These are phyloP conservation scores for Platanus orientalis DNA, from an alignment of 164 flowering plant genomes.

Conservation along the genomic window DNA sequence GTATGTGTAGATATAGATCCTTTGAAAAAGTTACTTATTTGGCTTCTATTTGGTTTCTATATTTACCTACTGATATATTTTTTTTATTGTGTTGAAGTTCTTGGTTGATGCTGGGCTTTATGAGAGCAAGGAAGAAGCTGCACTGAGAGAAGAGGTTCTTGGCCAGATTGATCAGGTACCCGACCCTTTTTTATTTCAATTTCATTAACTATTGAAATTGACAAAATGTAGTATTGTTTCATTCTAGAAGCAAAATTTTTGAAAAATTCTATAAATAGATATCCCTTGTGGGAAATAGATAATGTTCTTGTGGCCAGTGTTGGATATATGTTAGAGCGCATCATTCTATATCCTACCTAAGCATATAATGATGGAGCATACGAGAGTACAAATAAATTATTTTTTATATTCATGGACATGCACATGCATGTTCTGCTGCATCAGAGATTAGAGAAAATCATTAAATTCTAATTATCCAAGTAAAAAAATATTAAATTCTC, in stretches of 20 bases:
- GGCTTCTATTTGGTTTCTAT: not conserved
- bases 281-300: too few species aligned
- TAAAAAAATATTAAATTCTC: too few species aligned
- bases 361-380: too few species aligned
- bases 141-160: conserved; percentile 69
- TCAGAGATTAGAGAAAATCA: too few species aligned
- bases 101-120: conserved; percentile 61
- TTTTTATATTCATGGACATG: too few species aligned
- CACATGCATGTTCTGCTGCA: too few species aligned
- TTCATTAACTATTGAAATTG: not conserved
- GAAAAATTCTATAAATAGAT: too few species aligned
- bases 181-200: not conserved
- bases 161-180: conserved; percentile 56
- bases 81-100: conserved; percentile 31
- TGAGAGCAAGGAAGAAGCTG: conserved; percentile 64
- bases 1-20: conserved; percentile 23
- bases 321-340: too few species aligned
- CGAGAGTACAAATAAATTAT: too few species aligned
- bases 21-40: not conserved
- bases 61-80: not conserved
- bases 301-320: too few species aligned
- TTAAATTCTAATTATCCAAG: too few species aligned
- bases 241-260: not conserved
- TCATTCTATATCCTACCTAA: too few species aligned
- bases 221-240: not conserved